Percentiles rank a stretch among this genome's conserved stretches.
Evolutionary conservation across 179 eudicot genomes (phyloP).

Genomic region (Nepenthes alata): DNA sequence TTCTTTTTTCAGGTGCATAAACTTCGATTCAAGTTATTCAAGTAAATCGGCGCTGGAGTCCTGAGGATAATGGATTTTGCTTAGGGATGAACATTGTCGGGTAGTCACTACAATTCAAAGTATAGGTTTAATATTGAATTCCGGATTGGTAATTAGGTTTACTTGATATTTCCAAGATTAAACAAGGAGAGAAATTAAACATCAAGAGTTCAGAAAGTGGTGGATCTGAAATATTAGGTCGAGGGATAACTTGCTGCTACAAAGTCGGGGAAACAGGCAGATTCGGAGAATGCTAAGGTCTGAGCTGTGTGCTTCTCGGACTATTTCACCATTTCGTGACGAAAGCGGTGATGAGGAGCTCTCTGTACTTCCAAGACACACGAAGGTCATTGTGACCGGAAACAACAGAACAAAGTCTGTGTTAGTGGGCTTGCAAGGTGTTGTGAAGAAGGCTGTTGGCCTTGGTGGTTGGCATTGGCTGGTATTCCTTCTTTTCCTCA

Average conservation of each 20-base stretch:
- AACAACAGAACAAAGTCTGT: conserved; percentile 93
- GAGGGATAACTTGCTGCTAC: neutral
- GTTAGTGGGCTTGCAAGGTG: conserved; percentile 90
- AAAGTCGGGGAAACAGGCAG: neutral
- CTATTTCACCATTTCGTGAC: conserved; percentile 43
- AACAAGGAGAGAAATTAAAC: neutral
- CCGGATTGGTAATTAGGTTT: too few species aligned
- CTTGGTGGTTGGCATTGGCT: conserved; percentile 99
- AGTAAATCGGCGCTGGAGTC: neutral
- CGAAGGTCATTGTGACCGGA: conserved; percentile 91
- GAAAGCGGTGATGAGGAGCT: conserved; percentile 84
- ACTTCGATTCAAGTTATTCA: too few species aligned
- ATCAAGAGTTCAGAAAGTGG: neutral
- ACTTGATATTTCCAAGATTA: neutral
- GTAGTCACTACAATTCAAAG: too few species aligned
- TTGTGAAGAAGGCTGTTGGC: conserved; percentile 94
- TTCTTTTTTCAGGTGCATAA: neutral
- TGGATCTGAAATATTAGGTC: neutral
- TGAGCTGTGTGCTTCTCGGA: conserved; percentile 33
- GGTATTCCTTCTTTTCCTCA: conserved; percentile 24
- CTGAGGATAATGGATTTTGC: neutral
- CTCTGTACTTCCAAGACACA: conserved; percentile 78
- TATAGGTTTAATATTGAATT: too few species aligned
- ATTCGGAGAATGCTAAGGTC: conserved; percentile 26
- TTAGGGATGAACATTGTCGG: too few species aligned